These are phyloP conservation scores for Mangifera indica DNA, from an alignment of 345 rosid species.

Conservation along the genomic window DNA sequence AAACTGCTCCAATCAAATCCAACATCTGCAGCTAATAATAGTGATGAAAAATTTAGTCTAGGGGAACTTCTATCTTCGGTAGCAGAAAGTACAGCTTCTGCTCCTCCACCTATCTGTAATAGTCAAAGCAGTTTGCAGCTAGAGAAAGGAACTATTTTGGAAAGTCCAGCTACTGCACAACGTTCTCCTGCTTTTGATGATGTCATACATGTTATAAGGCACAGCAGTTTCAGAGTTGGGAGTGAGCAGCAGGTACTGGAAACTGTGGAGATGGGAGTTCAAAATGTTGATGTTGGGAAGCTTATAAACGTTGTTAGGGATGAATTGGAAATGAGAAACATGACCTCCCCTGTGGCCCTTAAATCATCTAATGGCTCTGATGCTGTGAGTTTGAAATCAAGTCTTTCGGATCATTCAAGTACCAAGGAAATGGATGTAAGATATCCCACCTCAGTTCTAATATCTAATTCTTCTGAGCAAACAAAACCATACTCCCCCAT, in stretches of 20 bases:
- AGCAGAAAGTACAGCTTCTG: conserved; percentile 36
- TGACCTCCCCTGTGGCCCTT: conserved; percentile 25
- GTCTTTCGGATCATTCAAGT: conserved; percentile 39
- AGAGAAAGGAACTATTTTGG: conserved; percentile 42
- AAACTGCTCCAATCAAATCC: conserved; percentile 29
- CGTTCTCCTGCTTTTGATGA: conserved; percentile 71
- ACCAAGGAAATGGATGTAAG: conserved; percentile 46
- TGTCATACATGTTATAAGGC: conserved; percentile 82
- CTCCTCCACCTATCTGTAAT: conserved; percentile 33
- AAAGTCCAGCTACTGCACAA: conserved; percentile 39
- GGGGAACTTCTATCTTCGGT: conserved; percentile 58
- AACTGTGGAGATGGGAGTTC: conserved; percentile 76
- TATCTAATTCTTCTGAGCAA: conserved; percentile 43
- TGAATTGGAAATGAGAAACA: conserved; percentile 61
- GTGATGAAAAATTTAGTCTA: conserved; percentile 70
- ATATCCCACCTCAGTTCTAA: conserved; percentile 28
- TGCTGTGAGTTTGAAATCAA: conserved; percentile 36
- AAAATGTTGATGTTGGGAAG: conserved; percentile 69
- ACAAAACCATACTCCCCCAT: conserved; percentile 36
- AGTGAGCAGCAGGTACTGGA: conserved; percentile 84
- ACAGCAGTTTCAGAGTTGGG: conserved; percentile 85
- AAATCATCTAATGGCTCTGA: conserved; percentile 51
- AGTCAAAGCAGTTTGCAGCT: conserved; percentile 37
- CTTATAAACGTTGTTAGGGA: conserved; percentile 71
- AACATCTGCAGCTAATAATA: conserved; percentile 39